Conservation (phyloP, 345 rosid genomes). For the Pelargonium nanum region DNA sequence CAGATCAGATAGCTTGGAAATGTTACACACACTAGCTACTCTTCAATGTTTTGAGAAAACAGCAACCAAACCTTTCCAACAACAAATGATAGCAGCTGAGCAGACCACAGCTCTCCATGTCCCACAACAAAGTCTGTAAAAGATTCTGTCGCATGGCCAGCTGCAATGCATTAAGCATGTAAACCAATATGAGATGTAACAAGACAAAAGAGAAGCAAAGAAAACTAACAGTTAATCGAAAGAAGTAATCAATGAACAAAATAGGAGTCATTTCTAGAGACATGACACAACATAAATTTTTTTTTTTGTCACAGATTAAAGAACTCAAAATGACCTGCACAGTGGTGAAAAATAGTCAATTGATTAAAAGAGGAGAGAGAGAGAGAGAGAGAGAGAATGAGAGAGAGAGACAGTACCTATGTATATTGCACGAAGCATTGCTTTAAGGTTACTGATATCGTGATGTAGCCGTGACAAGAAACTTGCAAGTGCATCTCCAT, state of each 20-base stretch:
- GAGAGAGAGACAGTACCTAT: constrained; percentile 41
- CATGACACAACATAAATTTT: background rate
- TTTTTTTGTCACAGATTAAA: background rate
- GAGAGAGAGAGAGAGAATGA: background rate
- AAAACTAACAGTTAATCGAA: background rate
- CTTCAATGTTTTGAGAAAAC: constrained; percentile 4
- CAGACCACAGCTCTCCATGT: constrained; percentile 97
- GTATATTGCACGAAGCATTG: constrained; percentile 96
- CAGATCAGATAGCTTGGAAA: constrained; percentile 2
- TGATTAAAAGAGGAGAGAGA: background rate
- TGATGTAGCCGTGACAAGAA: constrained; percentile 66
- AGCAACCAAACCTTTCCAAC: constrained; percentile 56
- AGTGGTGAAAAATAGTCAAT: background rate
- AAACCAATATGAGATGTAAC: background rate
- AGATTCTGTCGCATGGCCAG: constrained; percentile 94
- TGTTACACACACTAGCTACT: background rate
- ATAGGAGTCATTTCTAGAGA: no score
- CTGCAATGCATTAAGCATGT: constrained; percentile 27
- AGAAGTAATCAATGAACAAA: no score
- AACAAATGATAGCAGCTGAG: constrained; percentile 71
- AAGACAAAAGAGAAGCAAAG: background rate
- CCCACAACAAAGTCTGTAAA: constrained; percentile 93
- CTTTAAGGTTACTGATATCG: constrained; percentile 76
- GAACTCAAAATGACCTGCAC: background rate
- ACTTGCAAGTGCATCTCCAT: constrained; percentile 64